phyloP scores from a whole-genome alignment of 805 yeast species.

The Teunomyces aglyptinius region DNA sequence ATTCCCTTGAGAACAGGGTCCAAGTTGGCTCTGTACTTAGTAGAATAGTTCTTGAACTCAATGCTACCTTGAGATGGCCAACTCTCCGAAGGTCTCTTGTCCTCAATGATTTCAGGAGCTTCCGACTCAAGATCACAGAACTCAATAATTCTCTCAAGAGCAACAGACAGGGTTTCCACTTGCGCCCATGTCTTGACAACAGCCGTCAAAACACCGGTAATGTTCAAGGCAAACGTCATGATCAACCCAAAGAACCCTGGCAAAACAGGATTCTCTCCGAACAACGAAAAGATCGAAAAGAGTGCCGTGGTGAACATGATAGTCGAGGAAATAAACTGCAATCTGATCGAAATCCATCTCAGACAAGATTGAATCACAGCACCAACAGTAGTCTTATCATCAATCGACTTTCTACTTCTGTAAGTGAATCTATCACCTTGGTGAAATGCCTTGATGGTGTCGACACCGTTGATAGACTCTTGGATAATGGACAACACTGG shows the following conservation, averaged over 20 bases:
- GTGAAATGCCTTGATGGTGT: slow-evolving; percentile 75
- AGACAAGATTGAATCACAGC: slow-evolving; percentile 43
- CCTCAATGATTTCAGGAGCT: slow-evolving; percentile 70
- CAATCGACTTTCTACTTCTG: slow-evolving; percentile 51
- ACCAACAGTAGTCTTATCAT: slow-evolving; percentile 43
- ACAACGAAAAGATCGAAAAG: slow-evolving; percentile 41
- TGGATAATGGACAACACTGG: slow-evolving; percentile 83
- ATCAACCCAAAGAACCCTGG: slow-evolving; percentile 64
- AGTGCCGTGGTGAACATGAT: slow-evolving; percentile 52
- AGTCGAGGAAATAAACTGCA: slow-evolving; percentile 59
- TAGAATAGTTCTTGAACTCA: slow-evolving; percentile 36
- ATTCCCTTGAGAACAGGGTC: slow-evolving; percentile 42
- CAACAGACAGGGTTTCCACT: slow-evolving; percentile 61
- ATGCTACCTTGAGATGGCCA: slow-evolving; percentile 43
- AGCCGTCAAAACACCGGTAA: slow-evolving; percentile 52
- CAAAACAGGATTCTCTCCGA: slow-evolving; percentile 42
- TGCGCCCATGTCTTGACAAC: slow-evolving; percentile 62
- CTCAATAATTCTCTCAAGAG: slow-evolving; percentile 68
- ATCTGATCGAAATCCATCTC: slow-evolving; percentile 64
- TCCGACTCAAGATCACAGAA: slow-evolving; percentile 74
- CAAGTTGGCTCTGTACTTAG: slow-evolving; percentile 44
- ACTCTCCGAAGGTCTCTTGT: slow-evolving; percentile 52
- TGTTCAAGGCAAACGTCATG: slow-evolving; percentile 61
- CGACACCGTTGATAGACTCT: slow-evolving; percentile 75
- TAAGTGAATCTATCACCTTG: slow-evolving; percentile 62